Conservation (phyloP, 2,329 filamentous ascomycete genomes). For the Colletotrichum acutatum region DNA sequence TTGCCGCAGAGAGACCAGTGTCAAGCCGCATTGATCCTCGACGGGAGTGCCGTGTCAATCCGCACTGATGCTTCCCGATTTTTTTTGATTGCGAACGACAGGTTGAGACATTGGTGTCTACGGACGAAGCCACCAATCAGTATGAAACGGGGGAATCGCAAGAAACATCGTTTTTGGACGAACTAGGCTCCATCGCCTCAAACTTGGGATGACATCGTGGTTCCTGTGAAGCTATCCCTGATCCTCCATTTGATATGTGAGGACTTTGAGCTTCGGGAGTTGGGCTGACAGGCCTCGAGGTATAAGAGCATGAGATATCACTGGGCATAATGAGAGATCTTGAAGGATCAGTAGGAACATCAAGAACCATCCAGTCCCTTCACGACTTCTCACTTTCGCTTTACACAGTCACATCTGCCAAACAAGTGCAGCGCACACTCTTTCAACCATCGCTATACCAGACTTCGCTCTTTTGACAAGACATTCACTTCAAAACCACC, state of each 20-base stretch:
- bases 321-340: background rate
- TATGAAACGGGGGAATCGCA: slow-evolving; percentile 27
- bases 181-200: background rate
- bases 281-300: background rate
- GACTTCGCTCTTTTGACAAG: slow-evolving; percentile 4
- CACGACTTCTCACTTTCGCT: background rate
- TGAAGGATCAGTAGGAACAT: background rate
- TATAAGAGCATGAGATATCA: slow-evolving; percentile 18
- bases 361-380: slow-evolving; percentile 1
- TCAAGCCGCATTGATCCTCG: background rate
- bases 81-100: slow-evolving; percentile 8
- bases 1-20: slow-evolving; percentile 7
- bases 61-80: background rate
- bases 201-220: slow-evolving; percentile 15
- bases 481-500: background rate
- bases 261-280: background rate
- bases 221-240: background rate
- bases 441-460: background rate
- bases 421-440: slow-evolving; percentile 1
- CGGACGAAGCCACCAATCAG: slow-evolving; percentile 29
- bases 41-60: background rate
- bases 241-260: background rate
- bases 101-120: slow-evolving; percentile 19
- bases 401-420: background rate
- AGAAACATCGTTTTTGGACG: slow-evolving; percentile 26